phyloP scores from a whole-genome alignment of 2,329 filamentous ascomycete genomes.

The Chrysosporium queenslandicum region DNA sequence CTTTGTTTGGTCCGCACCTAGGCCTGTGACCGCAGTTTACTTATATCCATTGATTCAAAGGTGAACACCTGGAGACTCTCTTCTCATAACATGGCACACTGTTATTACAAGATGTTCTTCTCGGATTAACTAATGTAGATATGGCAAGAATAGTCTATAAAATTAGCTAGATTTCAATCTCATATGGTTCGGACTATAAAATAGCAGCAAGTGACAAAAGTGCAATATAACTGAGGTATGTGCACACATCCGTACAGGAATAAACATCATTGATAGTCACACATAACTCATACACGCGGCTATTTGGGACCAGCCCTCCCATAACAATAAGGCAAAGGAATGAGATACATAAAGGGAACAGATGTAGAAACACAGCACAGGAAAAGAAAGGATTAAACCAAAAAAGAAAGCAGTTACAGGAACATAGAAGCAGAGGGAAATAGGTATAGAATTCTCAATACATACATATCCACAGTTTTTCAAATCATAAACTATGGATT shows the following conservation, averaged over 20 bases:
- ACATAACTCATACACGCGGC: constrained; percentile 3
- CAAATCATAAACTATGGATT: not conserved
- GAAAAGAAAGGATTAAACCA: not conserved
- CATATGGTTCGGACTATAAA: too few relatives aligned
- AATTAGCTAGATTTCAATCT: too few relatives aligned
- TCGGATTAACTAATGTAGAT: not conserved
- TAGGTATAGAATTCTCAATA: not conserved
- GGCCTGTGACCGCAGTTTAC: too few relatives aligned
- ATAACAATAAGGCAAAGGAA: not conserved
- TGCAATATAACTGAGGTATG: not conserved
- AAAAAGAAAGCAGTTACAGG: constrained; percentile 1
- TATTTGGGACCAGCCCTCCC: constrained; percentile 6
- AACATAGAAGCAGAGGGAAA: not conserved
- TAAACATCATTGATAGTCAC: not conserved
- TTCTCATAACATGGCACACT: too few relatives aligned
- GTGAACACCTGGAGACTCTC: too few relatives aligned
- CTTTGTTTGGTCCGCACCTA: too few relatives aligned
- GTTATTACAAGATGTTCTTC: too few relatives aligned
- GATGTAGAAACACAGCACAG: not conserved
- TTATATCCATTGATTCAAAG: too few relatives aligned
- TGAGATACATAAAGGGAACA: not conserved
- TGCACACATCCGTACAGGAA: not conserved
- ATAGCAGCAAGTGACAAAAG: not conserved
- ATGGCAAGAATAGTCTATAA: not conserved
- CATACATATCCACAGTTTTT: not conserved